Conservation (phyloP, 2,329 filamentous ascomycete genomes). For the Sporothrix luriei region DNA sequence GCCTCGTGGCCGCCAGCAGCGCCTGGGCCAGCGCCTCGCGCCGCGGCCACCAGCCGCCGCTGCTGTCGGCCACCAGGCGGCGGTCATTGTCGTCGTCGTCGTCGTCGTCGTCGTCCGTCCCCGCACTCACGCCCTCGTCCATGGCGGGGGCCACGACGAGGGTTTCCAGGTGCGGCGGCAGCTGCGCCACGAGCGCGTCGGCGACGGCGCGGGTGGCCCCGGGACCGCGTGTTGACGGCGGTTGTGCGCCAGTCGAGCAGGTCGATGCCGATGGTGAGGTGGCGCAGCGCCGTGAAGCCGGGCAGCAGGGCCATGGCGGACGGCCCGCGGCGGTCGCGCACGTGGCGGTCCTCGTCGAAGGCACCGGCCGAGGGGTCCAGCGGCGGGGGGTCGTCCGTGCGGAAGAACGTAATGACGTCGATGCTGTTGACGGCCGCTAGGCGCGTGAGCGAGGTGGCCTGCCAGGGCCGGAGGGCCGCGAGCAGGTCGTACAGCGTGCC, state of each 20-base stretch:
- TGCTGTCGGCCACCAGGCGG: too few relatives aligned
- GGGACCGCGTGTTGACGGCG: neutral
- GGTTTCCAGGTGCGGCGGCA: neutral
- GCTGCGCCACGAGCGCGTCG: neutral
- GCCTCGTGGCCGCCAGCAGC: too few relatives aligned
- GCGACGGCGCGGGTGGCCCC: neutral
- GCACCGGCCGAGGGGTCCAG: too few relatives aligned
- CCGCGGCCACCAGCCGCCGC: too few relatives aligned
- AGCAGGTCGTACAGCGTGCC: neutral
- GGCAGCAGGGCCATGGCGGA: neutral
- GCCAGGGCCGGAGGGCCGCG: neutral
- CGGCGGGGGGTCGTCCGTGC: too few relatives aligned
- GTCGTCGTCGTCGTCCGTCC: neutral
- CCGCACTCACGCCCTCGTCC: neutral
- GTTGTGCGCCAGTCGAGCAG: constrained; percentile 8
- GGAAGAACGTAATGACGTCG: too few relatives aligned
- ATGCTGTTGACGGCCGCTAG: neutral
- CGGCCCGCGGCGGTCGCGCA: neutral
- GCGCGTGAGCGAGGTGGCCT: neutral
- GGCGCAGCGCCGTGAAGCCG: neutral
- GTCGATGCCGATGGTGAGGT: neutral
- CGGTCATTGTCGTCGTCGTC: neutral
- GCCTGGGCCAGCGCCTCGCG: too few relatives aligned
- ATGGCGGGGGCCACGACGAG: neutral
- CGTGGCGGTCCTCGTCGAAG: neutral